Evolutionary conservation across 2,329 filamentous ascomycete genomes (phyloP).

Genomic region (Beauveria brongniartii): DNA sequence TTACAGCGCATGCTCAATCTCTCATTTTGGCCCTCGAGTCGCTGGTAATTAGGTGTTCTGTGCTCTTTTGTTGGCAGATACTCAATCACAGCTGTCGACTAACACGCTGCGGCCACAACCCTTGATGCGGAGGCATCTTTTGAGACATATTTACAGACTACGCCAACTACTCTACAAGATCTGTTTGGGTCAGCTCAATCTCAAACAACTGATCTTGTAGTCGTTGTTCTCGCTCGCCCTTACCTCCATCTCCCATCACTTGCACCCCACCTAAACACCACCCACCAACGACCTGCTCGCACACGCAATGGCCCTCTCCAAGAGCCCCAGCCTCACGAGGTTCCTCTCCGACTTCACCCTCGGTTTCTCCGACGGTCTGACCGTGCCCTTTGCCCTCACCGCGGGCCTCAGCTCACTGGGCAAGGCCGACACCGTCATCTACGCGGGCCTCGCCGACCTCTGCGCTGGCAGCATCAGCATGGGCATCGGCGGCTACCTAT

Average conservation of each 20-base stretch:
- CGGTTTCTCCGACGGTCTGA: conserved; percentile 66
- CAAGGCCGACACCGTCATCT: conserved; percentile 53
- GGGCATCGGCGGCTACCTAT: conserved; percentile 64
- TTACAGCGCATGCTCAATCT: not conserved
- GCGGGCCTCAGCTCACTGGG: conserved; percentile 58
- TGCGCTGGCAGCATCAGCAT: conserved; percentile 66
- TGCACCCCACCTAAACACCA: not conserved
- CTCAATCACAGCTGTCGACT: no score
- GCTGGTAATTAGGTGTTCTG: not conserved
- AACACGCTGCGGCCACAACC: no score
- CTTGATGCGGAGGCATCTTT: no score
- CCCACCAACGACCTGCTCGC: not conserved
- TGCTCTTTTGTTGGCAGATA: not conserved
- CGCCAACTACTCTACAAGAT: not conserved
- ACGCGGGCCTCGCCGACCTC: conserved; percentile 61
- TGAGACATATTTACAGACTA: not conserved
- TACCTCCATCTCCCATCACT: not conserved
- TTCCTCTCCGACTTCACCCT: conserved; percentile 60
- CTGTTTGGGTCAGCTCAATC: not conserved
- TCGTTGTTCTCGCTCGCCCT: not conserved
- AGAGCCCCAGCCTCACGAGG: conserved; percentile 24
- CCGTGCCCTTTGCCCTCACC: conserved; percentile 66
- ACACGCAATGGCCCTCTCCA: conserved; percentile 15
- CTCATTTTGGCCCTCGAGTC: not conserved
- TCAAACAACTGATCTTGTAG: not conserved